Base-by-base conservation (phyloP, 768 basidiomycete genomes). In the Cyclocybe cylindracea region DNA sequence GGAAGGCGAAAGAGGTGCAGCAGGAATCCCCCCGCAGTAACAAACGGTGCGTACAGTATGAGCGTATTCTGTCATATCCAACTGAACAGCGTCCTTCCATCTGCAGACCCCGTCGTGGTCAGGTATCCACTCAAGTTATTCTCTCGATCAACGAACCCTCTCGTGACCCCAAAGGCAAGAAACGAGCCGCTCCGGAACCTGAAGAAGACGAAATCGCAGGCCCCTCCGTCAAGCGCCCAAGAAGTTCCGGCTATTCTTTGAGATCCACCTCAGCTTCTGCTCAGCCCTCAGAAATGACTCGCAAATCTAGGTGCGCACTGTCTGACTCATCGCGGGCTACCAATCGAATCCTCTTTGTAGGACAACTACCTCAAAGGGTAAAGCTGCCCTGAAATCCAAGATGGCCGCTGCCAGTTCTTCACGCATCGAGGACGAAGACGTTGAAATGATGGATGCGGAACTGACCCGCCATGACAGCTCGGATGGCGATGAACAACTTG, bases 121-220 rank as follows among this genome's bases (percentile, higher is more conserved):
- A 81, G 44, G 49, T 66, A 47, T 56, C 74, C 55, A 57, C 72
- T 56, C 61, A 74, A 62, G 44, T 74, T 58, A 65, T 78, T 60
- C 68, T 80, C 71, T 73, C 81, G 51, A 92, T 91, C 70, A 86
- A 85, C 84, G 91, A 93, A 78, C 82, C 86, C 44, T 59, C 73
- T 2, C 79, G 78, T 64, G 90, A 92, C 72, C 70, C 71, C 58
- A 95, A 95, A 72, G 94, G 93, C 52, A 97, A 97, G 84, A 96
- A 95, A 75, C 88, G 91, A 62, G 93, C 91, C 36, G 82, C 78
- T 32, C 86, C 87, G 43, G 89, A 92, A 71, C 83, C 83, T 39
- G 87, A 88, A 70, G 84, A 87, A 66, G 88, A 91, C 67, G 72
- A 76, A 19, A 64, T 64, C 44, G 69, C 75, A 59, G 73, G 75